phyloP scores from a whole-genome alignment of 1,284 basidiomycete genomes.

The Anthracocystis setariae region DNA sequence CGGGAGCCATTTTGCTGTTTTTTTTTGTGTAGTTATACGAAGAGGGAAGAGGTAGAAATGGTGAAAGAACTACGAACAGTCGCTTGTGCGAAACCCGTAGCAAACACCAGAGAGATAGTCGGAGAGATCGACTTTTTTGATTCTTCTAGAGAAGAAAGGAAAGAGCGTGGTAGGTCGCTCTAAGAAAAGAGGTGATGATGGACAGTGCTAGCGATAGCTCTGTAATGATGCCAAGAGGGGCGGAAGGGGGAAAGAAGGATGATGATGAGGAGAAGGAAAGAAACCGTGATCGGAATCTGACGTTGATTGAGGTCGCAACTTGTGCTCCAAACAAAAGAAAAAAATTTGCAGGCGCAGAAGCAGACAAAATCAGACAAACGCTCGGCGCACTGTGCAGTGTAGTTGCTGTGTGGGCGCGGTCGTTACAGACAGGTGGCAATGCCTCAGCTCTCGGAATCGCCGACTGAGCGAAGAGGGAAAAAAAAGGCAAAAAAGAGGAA shows the following conservation, averaged over 20 bases:
- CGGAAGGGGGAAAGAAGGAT: conserved; percentile 27
- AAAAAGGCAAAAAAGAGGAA: background rate
- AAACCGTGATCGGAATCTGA: background rate
- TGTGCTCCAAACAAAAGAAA: too few relatives aligned
- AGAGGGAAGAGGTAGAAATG: conserved; percentile 1
- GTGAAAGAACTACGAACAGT: conserved; percentile 18
- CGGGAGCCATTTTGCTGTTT: conserved; percentile 49
- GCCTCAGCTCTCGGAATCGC: background rate
- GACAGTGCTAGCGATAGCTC: conserved; percentile 48
- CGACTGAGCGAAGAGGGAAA: too few relatives aligned
- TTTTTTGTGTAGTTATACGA: background rate
- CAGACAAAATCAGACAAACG: background rate
- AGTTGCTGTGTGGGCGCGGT: too few relatives aligned
- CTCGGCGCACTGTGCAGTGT: too few relatives aligned
- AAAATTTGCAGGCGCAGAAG: conserved; percentile 32
- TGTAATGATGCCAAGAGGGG: conserved; percentile 34
- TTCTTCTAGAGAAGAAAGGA: conserved; percentile 27
- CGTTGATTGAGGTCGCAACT: too few relatives aligned
- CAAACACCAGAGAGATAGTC: conserved; percentile 25
- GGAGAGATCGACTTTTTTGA: conserved; percentile 35
- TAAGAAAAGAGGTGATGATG: conserved; percentile 7
- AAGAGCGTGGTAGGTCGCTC: conserved; percentile 30
- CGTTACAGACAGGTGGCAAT: too few relatives aligned
- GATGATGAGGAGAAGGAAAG: conserved; percentile 22
- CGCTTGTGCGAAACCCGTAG: conserved; percentile 21